Percentiles rank a stretch among this genome's conserved stretches.
Evolutionary conservation across 2,329 filamentous ascomycete species (phyloP).

Genomic region (Hymenoscyphus occultus): DNA sequence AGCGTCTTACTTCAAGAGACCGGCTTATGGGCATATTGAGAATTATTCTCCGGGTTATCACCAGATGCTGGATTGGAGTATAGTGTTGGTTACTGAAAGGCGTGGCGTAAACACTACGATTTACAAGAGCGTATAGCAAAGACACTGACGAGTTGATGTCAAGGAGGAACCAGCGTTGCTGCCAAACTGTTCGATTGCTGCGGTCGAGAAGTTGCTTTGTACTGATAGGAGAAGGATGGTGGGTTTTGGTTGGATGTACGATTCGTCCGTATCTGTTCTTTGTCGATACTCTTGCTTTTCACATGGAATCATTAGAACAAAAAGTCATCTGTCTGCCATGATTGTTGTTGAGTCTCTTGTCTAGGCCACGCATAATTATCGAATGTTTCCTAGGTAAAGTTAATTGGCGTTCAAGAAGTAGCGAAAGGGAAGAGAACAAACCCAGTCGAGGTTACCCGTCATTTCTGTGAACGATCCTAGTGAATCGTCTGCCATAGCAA

Average conservation of each 20-base stretch:
- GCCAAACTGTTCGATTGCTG: slow-evolving; percentile 39
- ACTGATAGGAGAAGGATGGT: not conserved
- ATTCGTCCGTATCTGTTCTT: not conserved
- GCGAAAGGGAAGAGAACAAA: not conserved
- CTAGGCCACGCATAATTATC: slow-evolving; percentile 13
- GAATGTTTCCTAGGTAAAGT: slow-evolving; percentile 9
- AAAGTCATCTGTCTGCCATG: not conserved
- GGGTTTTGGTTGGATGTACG: not conserved
- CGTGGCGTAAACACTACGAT: slow-evolving; percentile 40
- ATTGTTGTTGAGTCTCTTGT: not conserved
- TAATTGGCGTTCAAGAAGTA: not conserved
- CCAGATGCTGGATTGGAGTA: slow-evolving; percentile 34
- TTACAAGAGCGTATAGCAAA: slow-evolving; percentile 24
- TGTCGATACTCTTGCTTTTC: not conserved
- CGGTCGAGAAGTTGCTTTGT: slow-evolving; percentile 32
- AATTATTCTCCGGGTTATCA: slow-evolving; percentile 39
- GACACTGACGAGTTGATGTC: slow-evolving; percentile 26
- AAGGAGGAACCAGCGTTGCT: slow-evolving; percentile 33
- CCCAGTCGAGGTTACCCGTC: slow-evolving; percentile 29
- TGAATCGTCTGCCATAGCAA: slow-evolving; percentile 11
- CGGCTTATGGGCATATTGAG: slow-evolving; percentile 39
- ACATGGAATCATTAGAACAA: not conserved
- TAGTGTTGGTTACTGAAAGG: slow-evolving; percentile 41
- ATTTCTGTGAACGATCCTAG: slow-evolving; percentile 22
- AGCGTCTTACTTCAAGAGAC: slow-evolving; percentile 31